Evolutionary conservation across 2,329 filamentous ascomycete genomes (phyloP).

Genomic region (Grosmannia clavigera): DNA sequence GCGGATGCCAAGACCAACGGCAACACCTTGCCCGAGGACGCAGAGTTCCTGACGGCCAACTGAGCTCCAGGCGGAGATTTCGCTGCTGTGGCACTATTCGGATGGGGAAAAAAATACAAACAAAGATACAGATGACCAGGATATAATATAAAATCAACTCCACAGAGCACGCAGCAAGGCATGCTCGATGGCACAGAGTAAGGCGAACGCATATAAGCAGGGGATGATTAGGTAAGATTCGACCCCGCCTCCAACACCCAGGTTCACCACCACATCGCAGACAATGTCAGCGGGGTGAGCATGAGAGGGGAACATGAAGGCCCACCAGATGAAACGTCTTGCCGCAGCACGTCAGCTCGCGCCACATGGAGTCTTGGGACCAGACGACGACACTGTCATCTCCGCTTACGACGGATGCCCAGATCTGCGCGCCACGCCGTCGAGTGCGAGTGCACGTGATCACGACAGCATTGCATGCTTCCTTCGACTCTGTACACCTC

Average conservation of each 20-base stretch:
- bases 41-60: constrained; percentile 45
- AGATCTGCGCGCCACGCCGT: neutral
- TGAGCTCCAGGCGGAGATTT: constrained; percentile 16
- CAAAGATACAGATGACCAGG: neutral
- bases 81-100: too few relatives aligned
- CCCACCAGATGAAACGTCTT: constrained; percentile 14
- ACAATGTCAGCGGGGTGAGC: constrained; percentile 13
- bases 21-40: constrained; percentile 36
- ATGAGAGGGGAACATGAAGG: neutral
- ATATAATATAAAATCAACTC: neutral
- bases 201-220: too few relatives aligned
- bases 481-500: constrained; percentile 6
- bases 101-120: neutral
- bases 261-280: constrained; percentile 12
- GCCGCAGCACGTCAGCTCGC: constrained; percentile 14
- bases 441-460: constrained; percentile 28
- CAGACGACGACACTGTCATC: constrained; percentile 17
- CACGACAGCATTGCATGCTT: constrained; percentile 22
- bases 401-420: too few relatives aligned
- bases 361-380: constrained; percentile 33
- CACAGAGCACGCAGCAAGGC: too few relatives aligned
- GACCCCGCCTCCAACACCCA: too few relatives aligned
- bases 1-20: constrained; percentile 29
- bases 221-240: too few relatives aligned
- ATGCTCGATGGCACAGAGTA: too few relatives aligned